These are phyloP conservation scores for Cornus kousa DNA, from an alignment of 148 eudicot species.

Conservation along the genomic window DNA sequence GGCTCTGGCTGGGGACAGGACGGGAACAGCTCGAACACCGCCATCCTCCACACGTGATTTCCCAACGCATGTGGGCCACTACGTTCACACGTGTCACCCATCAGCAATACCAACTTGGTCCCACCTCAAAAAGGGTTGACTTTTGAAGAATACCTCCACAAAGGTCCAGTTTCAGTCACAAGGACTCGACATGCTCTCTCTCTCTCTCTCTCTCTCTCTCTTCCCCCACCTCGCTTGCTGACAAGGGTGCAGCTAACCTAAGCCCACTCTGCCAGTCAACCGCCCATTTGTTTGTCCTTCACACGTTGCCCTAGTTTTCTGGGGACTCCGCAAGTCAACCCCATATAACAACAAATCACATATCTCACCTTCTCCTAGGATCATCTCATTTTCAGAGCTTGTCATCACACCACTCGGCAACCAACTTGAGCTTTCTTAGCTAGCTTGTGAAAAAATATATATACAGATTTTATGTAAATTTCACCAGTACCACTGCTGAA, in stretches of 20 bases:
- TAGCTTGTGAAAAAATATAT: too few species aligned
- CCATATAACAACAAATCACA: slow-evolving; percentile 11
- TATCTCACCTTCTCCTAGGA: background rate
- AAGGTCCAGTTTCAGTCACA: background rate
- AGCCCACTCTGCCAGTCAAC: slow-evolving; percentile 22
- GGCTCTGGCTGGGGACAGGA: background rate
- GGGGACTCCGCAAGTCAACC: slow-evolving; percentile 24
- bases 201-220: too few species aligned
- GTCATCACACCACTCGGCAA: too few species aligned
- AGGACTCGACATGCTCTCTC: background rate
- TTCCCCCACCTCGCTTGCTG: slow-evolving; percentile 11
- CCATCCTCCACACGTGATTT: slow-evolving; percentile 1
- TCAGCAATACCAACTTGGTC: background rate
- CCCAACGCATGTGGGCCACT: background rate
- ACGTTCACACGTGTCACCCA: background rate
- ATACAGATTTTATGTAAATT: too few species aligned
- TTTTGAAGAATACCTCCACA: slow-evolving; percentile 3
- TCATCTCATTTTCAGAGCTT: too few species aligned
- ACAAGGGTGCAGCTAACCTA: slow-evolving; percentile 14
- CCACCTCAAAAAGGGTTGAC: slow-evolving; percentile 12
- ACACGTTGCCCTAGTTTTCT: background rate
- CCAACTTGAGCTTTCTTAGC: too few species aligned
- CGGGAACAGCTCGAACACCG: background rate
- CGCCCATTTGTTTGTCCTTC: slow-evolving; percentile 7
- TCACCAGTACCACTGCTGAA: too few species aligned